Evolutionary conservation across 1,284 basidiomycete genomes (phyloP), one percentile per base, ranked within the genome.

Genomic region (Trichosporon asahii): DNA sequence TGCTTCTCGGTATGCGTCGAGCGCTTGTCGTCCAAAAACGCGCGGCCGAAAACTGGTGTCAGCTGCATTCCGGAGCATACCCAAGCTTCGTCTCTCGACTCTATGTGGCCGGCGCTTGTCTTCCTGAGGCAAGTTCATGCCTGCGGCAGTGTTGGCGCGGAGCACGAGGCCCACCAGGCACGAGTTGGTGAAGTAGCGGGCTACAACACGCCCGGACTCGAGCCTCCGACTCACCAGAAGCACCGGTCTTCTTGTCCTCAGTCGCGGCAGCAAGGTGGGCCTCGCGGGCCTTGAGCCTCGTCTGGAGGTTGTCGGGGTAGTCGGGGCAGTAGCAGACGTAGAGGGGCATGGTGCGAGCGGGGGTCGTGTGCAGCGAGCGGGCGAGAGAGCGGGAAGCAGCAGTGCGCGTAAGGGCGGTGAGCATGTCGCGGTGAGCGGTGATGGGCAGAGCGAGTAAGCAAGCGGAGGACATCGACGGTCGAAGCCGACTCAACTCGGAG

Each of bases 261-360:
- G 23, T 66, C 14, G 71, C 64, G 8, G 37, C 67, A 7, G 33
- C 76, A 37, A 80, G 73, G 69, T 82, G 81, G 18, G 73, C 74
- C 0, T 76, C 72, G 27, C 81, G 72, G 33, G 79, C 80, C n/a
- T 71, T 70, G n/a, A 79, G 69, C n/a, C 81, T 71, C 68, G 76
- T 73, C 64, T 78, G 74, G 37, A 83, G 75, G 35, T 73, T 71
- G 71, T 81, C 73, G 8, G 80, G 77, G 72, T 81, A 77, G 74
- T 83, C 81, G 27, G 81, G 80, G 68, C 78, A 79, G 76, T 79
- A 80, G 71, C 69, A 71, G 46, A 80, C 27, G 75, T 76, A 80
- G 35, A 75, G 70, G 12, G 79, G 79, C 79, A 80, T 80, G 49
- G 37, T 25, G 66, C 66, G 14, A 23, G 31, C 18, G 35, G n/a